Base-by-base conservation (phyloP, 176 grass and related monocot genomes). In the Neostapfia colusana region DNA sequence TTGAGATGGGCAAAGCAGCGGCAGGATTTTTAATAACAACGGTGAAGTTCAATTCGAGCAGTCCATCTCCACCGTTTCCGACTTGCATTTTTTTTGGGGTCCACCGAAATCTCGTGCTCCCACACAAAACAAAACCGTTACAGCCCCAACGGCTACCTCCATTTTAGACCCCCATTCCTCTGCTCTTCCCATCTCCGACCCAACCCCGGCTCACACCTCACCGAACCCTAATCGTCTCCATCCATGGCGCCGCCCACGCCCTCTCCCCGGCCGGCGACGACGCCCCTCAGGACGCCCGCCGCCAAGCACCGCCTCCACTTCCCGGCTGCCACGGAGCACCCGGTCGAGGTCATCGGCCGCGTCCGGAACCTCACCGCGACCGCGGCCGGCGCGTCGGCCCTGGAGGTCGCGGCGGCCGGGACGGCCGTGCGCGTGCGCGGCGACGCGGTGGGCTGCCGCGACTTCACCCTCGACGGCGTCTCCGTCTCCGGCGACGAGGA, bases 251-350 rank as follows among this genome's bases (percentile, higher is more conserved):
- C 85, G 6, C 79, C 79, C 12, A 97, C 88, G 10, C 90, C 90
- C 2, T 51, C 76, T 3, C 36, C 72, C 0, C 87, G 89, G 12
- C 76, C 81, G 9, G 65, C 61, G 4, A 66, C 70, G 17, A 90
- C 93, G 35, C 85, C 87, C 0, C 28, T 85, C 67, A 59, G 56
- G 42, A 91, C 91, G 9, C 91, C 89, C 21, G 40, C 58, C 41
- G 43, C 95, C 8, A 97, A 91, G 87, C 95, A 97, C 37, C 86
- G 95, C 31, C 89, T 97, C 79, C 76, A 88, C 25, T 92, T 97
- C 87, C 79, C 85, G 1, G 46, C 84, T 35, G 16, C 78, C 15
- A 93, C 89, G 10, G 95, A 97, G 73, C 95, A 97, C 76, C 95
- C 95, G 5, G 91, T 97, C 17, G 95, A 97, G 72, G 91, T 93